Conservation (phyloP, 2,329 filamentous ascomycete species). For the Hirsutella thompsonii region DNA sequence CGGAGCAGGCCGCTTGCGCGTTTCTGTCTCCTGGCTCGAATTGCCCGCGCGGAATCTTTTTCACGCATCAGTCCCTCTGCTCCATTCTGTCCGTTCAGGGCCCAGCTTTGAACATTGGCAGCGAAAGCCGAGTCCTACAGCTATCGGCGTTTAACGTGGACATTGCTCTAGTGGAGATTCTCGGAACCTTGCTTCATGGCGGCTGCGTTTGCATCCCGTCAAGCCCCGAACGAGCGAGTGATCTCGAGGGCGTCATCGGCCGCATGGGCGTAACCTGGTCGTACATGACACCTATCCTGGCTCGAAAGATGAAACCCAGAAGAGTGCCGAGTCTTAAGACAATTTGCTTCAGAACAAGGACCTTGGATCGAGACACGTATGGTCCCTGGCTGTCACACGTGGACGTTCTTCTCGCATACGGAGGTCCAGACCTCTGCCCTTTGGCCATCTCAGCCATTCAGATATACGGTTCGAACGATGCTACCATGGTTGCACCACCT, state of each 20-base stretch:
- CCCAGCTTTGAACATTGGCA: constrained; percentile 32
- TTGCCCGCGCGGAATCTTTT: constrained; percentile 44
- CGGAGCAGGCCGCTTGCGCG: constrained; percentile 42
- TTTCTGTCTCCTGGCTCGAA: constrained; percentile 43
- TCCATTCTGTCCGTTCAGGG: constrained; percentile 40
- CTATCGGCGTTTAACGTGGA: constrained; percentile 42
- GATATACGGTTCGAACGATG: constrained; percentile 21
- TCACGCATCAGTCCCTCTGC: constrained; percentile 46
- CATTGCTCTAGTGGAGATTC: constrained; percentile 35
- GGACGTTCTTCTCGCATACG: constrained; percentile 36
- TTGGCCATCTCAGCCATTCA: constrained; percentile 36
- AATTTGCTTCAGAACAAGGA: constrained; percentile 33
- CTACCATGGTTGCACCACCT: constrained; percentile 31
- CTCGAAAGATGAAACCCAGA: constrained; percentile 26
- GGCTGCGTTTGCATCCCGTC: constrained; percentile 47
- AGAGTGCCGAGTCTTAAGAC: constrained; percentile 24
- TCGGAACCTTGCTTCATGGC: constrained; percentile 39
- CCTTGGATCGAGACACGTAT: constrained; percentile 36
- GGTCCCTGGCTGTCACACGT: constrained; percentile 30
- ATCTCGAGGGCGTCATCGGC: constrained; percentile 35
- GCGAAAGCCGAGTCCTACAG: constrained; percentile 40
- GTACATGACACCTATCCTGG: constrained; percentile 47
- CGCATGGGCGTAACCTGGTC: constrained; percentile 37
- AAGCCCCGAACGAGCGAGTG: constrained; percentile 31
- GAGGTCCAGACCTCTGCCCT: constrained; percentile 36